Conservation (phyloP, 495 filamentous ascomycete genomes). For the Cercophora samala region DNA sequence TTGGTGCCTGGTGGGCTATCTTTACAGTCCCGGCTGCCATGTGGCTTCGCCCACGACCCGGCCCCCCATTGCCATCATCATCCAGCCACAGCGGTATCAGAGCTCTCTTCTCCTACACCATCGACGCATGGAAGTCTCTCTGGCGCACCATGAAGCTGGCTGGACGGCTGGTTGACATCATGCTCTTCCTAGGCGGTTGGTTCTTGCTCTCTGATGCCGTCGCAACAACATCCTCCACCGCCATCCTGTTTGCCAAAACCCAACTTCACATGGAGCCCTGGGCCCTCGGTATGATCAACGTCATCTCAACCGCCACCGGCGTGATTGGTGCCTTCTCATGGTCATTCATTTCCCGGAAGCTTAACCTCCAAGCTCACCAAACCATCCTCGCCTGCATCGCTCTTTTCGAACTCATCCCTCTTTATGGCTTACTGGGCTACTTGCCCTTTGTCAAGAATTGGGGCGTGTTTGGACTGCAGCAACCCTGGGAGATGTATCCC, state of each 20-base stretch:
- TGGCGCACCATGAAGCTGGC: conserved; percentile 76
- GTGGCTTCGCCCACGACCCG: conserved; percentile 88
- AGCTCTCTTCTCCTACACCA: conserved; percentile 59
- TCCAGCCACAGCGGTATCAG: conserved; percentile 27
- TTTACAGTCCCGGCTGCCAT: conserved; percentile 87
- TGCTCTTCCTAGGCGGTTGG: conserved; percentile 88
- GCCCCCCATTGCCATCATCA: conserved; percentile 64
- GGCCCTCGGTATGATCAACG: conserved; percentile 87
- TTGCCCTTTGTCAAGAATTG: conserved; percentile 71
- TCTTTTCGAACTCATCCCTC: conserved; percentile 85
- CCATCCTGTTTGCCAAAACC: conserved; percentile 93
- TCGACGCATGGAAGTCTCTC: conserved; percentile 80
- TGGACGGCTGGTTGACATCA: conserved; percentile 74
- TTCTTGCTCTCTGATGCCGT: conserved; percentile 92
- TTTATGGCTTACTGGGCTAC: conserved; percentile 90
- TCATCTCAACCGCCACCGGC: conserved; percentile 79
- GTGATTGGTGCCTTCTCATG: conserved; percentile 87
- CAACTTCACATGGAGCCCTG: conserved; percentile 84
- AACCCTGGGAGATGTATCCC: conserved; percentile 96
- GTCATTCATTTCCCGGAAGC: conserved; percentile 65
- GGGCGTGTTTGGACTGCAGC: conserved; percentile 80
- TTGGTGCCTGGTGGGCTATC: conserved; percentile 91
- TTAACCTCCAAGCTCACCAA: conserved; percentile 68
- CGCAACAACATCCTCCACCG: conserved; percentile 91
- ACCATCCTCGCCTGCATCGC: conserved; percentile 88